Base-by-base conservation (phyloP, 768 basidiomycete species). In the Jaapia argillacea region DNA sequence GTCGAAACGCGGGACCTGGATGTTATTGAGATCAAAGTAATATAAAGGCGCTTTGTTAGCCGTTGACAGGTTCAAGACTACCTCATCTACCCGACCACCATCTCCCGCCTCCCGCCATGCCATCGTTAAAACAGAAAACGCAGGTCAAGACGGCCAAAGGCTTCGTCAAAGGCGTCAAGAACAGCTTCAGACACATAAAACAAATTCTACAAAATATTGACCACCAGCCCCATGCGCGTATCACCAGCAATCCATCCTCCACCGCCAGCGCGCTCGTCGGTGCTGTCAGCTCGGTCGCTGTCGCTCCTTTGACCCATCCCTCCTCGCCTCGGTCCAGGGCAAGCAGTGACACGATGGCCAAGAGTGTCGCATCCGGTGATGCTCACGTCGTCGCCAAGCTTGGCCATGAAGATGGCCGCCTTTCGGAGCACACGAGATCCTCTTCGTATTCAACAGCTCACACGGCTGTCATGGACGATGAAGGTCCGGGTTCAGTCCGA, bases 221-320 rank as follows among this genome's bases (percentile, higher is more conserved):
- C 27, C 35, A n/a, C 36, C 45, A 24, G 23, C 33, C 44, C 33
- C 35, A 22, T 33, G 10, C 41, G 3, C 28, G 44, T 14, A 24
- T 42, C 39, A 5, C 37, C 26, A 23, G 36, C 36, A 21, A 39
- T 38, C 22, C 44, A 31, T 22, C 21, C 44, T 14, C 23, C 27
- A 24, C n/a, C 41, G 45, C 41, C 18, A 14, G 20, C 20, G 67
- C 66, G 3, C 54, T 74, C 45, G 58, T 64, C 42, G 69, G 24
- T 54, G 45, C 48, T 47, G 47, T 33, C 45, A 51, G 45, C 35
- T 50, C n/a, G n/a, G n/a, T n/a, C n/a, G n/a, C n/a, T n/a, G n/a
- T 25, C 36, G 33, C 16, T 33, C 49, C 35, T 18, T 36, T 43
- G 18, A 46, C 52, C 13, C 40, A 40, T 2, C 50, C 52, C 31